Base-by-base conservation (phyloP, 192 early-diverging fungal species). In the Backusella tarrabulga region DNA sequence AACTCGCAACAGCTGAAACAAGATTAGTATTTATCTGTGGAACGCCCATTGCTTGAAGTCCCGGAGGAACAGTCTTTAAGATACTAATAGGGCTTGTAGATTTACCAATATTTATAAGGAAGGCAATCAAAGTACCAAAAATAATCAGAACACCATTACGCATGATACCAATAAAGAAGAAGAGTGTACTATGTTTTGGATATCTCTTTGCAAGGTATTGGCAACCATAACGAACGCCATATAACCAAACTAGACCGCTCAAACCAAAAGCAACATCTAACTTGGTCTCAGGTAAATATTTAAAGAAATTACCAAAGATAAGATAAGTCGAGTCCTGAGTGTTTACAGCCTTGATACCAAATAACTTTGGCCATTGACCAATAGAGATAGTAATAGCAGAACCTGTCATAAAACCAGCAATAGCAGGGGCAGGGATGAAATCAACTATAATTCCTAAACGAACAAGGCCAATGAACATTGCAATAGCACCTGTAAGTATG, bases 371-470 rank as follows among this genome's bases (percentile, higher is more conserved):
- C 63, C 94, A 86, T 76, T 87, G 95, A 38, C 87, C 86, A 78
- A 95, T 89, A 69, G 90, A 87, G 74, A 95, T 93, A 46, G 87
- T 91, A 7, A 93, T 82, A 34, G 93, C 94, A 7, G 94, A 93
- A 21, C 95, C 95, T 5, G 94, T 90, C 74, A 92, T 95, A 77
- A 97, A 98, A 0, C 95, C 95, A 7, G 92, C 91, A 78, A 97
- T 91, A 32, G 94, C 94, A 6, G 95, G 89, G 83, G 79, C 29
- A 92, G 97, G 93, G 80, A 98, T 94, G 76, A 97, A 96, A 78
- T 97, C 95, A 36, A 97, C 91, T 26, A 97, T 83, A 75, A 95
- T 90, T n/a, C 97, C 97, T 34, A 98, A 85, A 14, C 94, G 92
- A 21, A 97, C 80, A n/a, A 97, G 77, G 52, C 97, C 97, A 60